Evolutionary conservation across 352 stramenopile genomes (phyloP), one percentile per base, ranked within the genome.

Genomic region (Plasmopara muralis): DNA sequence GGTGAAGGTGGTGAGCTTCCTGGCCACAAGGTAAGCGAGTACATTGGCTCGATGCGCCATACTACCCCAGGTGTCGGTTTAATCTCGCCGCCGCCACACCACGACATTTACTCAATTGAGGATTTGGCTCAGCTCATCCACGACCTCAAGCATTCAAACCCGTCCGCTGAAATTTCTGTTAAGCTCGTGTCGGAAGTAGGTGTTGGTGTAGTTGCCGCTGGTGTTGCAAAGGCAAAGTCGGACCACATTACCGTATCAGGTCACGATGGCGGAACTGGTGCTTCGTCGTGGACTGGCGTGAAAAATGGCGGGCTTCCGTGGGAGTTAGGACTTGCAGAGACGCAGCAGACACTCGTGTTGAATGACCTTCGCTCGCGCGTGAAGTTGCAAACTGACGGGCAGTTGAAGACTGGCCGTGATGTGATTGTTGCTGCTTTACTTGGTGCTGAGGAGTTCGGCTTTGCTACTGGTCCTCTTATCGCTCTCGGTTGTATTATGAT

Each of bases 81-180:
- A 15, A 98, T 98, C 64, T 98, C 92, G 3, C 95, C 95, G 44
- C 94, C 95, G 35, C 95, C 95, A 13, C 95, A 98, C 58, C 95
- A 98, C 72, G 95, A 98, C 65, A 98, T 98, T 74, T 98, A 98
- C 71, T 98, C 92, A 9, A 98, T 98, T 57, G 95, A 98, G 72
- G 94, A 98, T 82, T 66, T 98, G 41, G 94, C 94, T 5, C 95
- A 98, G 70, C 79, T 98, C 31, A 98, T 98, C 62, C 91, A 98
- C 74, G 95, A 98, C 74, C 72, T 98, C 9, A 98, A 98, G 72
- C 96, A 97, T 69, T 93, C 91, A 29, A 97, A 98, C 56, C 93
- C 93, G 9, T 84, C 75, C 12, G 81, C 77, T 43, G 89, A 97
- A 71, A 88, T 98, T 3, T 97, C 80, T 25, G 92, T 98, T 6